A percentile compares a stretch with the other conserved stretches of the same genome.
These are phyloP conservation scores for Vitis hybrid DNA, from an alignment of 177 flowering plant species.

Conservation along the genomic window DNA sequence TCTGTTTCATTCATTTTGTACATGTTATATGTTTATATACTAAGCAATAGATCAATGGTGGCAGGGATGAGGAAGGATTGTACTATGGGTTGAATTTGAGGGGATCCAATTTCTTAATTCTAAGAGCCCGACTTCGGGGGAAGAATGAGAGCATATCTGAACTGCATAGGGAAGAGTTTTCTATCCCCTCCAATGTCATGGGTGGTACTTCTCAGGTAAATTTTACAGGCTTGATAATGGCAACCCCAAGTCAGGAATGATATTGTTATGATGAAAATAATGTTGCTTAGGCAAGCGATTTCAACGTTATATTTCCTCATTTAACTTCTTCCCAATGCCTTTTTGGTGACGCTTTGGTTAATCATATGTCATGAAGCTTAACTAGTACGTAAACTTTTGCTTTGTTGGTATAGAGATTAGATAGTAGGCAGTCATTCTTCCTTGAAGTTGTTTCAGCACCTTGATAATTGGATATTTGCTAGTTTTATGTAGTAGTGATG, in stretches of 20 bases:
- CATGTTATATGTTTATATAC: neutral
- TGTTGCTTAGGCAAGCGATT: no score
- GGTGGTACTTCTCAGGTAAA: slow-evolving; percentile 33
- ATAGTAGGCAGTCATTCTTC: no score
- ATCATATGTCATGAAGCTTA: no score
- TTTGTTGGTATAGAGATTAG: no score
- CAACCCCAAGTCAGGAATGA: no score
- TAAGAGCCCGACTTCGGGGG: slow-evolving; percentile 46
- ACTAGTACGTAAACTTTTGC: no score
- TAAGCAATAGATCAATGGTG: neutral
- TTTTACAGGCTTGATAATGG: neutral
- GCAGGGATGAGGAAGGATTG: slow-evolving; percentile 53
- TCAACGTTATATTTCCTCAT: no score
- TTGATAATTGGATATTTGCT: no score
- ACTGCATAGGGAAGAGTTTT: slow-evolving; percentile 31
- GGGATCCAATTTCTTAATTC: slow-evolving; percentile 35
- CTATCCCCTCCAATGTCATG: slow-evolving; percentile 38
- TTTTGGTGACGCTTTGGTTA: no score
- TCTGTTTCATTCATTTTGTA: neutral
- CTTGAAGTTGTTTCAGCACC: no score
- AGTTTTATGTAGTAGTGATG: neutral
- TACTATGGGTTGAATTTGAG: slow-evolving; percentile 52
- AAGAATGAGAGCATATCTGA: slow-evolving; percentile 36
- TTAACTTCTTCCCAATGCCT: no score
- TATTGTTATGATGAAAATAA: no score